Conservation (phyloP, 441 rosid species). For the Euphorbia schlechtendalii region DNA sequence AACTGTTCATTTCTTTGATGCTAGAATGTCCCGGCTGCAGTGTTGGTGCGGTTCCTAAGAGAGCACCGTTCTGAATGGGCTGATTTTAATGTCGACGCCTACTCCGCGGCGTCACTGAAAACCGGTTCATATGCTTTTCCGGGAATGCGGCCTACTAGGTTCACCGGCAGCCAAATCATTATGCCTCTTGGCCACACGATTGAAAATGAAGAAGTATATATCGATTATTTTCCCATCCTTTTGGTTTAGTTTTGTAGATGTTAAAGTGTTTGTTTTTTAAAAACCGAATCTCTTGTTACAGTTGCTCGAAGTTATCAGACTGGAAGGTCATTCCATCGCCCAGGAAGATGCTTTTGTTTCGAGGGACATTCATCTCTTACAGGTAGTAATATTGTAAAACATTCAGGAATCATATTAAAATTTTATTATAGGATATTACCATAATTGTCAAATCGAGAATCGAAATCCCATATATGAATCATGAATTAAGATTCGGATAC, state of each 20-base stretch:
- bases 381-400: too few species aligned
- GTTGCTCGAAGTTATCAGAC: constrained; percentile 88
- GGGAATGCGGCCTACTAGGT: constrained; percentile 83
- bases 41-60: constrained; percentile 82
- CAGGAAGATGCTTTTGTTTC: constrained; percentile 90
- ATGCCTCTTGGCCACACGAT: constrained; percentile 97
- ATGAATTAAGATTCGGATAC: too few species aligned
- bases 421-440: too few species aligned
- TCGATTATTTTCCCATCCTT: too few species aligned
- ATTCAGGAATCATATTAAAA: too few species aligned
- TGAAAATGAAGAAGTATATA: constrained; percentile 95
- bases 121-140: constrained; percentile 78
- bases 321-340: constrained; percentile 86
- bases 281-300: too few species aligned
- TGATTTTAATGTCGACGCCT: constrained; percentile 94
- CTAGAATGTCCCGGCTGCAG: constrained; percentile 94
- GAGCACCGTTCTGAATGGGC: constrained; percentile 99
- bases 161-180: constrained; percentile 87
- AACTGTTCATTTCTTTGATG: too few species aligned
- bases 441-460: too few species aligned
- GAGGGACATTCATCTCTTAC: constrained; percentile 87
- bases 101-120: constrained; percentile 85
- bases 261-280: background rate
- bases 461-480: too few species aligned
- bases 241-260: too few species aligned